Evolutionary conservation across 2,329 filamentous ascomycete genomes (phyloP), one percentile per base, ranked within the genome.

Genomic region (Aspergillus carbonarius): DNA sequence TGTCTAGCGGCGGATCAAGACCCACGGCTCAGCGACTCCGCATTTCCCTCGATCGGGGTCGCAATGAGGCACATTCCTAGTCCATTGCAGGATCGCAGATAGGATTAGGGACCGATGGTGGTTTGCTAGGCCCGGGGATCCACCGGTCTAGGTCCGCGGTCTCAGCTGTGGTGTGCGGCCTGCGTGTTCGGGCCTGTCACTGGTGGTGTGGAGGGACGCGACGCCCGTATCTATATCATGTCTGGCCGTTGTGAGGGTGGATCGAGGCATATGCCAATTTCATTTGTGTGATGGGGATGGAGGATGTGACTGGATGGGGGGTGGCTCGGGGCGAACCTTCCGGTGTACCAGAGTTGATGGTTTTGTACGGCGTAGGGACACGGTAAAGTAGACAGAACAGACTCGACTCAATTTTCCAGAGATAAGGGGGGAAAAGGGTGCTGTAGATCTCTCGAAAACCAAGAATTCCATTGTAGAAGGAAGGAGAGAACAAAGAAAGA

Each of bases 311-410:
- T 60, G 54, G 59, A 55, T 59, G 57, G 61, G 53, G 60, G 61
- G 60, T 58, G 65, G 60, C 50, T 64, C 69, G 68, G 68, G 64
- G 63, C 69, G 67, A 69, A 65, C 70, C 66, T 68, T 67, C 63
- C 50, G 60, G 47, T 55, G 62, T 61, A 67, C 65, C 68, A 69
- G 62, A 68, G 55, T 51, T 54, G 42, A 37, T 13, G n/a, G 44
- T 23, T 20, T 27, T 13, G 23, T 17, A 23, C 39, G 18, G 39
- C n/a, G n/a, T n/a, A n/a, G 7, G 39, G 8, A 42, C 39, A 23
- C 18, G 5, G 39, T 20, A 6, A 15, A 13, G 17, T 23, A 42
- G 18, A 42, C 10, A 20, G 39, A 8, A 23, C 5, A 15, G 10
- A 42, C 1, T 42, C 17, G 39, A 39, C 35, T 39, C n/a, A 39